Conservation (phyloP, 2,329 filamentous ascomycete species). For the Pyrenochaeta sp. region DNA sequence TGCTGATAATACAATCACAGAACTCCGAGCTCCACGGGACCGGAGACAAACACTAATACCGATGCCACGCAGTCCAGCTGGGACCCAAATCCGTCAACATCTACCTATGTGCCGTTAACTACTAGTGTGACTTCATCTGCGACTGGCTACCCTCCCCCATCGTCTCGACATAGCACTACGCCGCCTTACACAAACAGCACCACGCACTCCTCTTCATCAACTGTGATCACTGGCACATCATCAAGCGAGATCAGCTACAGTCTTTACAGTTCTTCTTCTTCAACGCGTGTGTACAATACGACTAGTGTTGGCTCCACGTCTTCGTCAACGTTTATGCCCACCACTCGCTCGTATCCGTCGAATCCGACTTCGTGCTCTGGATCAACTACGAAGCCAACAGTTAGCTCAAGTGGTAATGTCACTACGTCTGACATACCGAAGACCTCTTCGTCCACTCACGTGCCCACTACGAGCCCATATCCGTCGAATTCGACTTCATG, state of each 20-base stretch:
- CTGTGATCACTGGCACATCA: slow-evolving; percentile 10
- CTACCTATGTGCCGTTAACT: slow-evolving; percentile 9
- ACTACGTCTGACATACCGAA: background rate
- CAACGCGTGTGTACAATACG: slow-evolving; percentile 2
- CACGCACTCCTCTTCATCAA: slow-evolving; percentile 3
- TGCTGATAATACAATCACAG: slow-evolving; percentile 12
- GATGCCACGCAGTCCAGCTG: slow-evolving; percentile 29
- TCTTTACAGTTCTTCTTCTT: background rate
- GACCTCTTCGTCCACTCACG: no score
- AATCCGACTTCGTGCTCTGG: slow-evolving; percentile 3
- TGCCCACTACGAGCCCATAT: no score
- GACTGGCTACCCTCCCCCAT: slow-evolving; percentile 5
- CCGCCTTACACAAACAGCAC: slow-evolving; percentile 21
- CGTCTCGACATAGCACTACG: slow-evolving; percentile 7
- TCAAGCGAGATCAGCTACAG: no score
- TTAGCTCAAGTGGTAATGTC: background rate
- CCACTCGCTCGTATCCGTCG: slow-evolving; percentile 4
- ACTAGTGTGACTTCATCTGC: slow-evolving; percentile 14
- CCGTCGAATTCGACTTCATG: no score
- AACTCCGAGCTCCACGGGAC: background rate
- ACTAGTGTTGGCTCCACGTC: slow-evolving; percentile 5
- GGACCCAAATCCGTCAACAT: slow-evolving; percentile 11
- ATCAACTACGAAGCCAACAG: background rate
- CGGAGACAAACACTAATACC: slow-evolving; percentile 18
- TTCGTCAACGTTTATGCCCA: slow-evolving; percentile 2